Base-by-base conservation (phyloP, 2,329 filamentous ascomycete species). In the Alternaria gaisen region DNA sequence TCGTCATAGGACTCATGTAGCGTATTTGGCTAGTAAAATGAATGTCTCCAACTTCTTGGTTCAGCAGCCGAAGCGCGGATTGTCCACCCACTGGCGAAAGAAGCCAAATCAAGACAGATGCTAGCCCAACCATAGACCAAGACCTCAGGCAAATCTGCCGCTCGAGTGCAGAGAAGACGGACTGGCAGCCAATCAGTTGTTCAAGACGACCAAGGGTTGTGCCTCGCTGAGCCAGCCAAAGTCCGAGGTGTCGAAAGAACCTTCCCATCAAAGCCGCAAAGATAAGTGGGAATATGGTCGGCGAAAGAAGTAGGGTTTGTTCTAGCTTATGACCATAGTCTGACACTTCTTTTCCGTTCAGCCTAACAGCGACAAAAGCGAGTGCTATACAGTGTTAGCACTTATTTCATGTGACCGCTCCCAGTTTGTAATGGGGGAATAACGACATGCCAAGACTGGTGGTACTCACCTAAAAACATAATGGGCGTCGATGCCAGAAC, bases 261-360 rank as follows among this genome's bases (percentile, higher is more conserved):
- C 71, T 54, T 12, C 72, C 72, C 72, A 74, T 74, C 3, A 75
- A 60, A 5, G 72, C 72, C 20, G 72, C 73, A 36, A 73, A 76
- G 2, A 75, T 67, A 6, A 76, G 50, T 3, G 72, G 71, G 38
- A 74, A 75, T 2, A 76, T 67, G 1, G 72, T 76, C 4, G 73
- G 72, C 4, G 68, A 73, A 7, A 72, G 60, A 3, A 72, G 67
- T 1, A 60, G 44, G 3, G 44, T 34, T 24, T 56, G 43, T 44
- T 50, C 53, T 16, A 60, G 24, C 22, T 52, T 63, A 12, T 40
- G 2, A 16, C 69, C 69, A 22, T 68, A 69, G 2, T 56, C 18
- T 3, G 65, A 63, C 0, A 70, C 55, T 11, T 64, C 48, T 48
- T 67, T 58, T 5, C 64, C 67, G 34, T 75, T 58, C 5, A 75